Percentiles rank a stretch among this genome's conserved stretches.
These are phyloP conservation scores for Loxodes magnus DNA, from an alignment of 73 alveolate genomes.

Conservation along the genomic window DNA sequence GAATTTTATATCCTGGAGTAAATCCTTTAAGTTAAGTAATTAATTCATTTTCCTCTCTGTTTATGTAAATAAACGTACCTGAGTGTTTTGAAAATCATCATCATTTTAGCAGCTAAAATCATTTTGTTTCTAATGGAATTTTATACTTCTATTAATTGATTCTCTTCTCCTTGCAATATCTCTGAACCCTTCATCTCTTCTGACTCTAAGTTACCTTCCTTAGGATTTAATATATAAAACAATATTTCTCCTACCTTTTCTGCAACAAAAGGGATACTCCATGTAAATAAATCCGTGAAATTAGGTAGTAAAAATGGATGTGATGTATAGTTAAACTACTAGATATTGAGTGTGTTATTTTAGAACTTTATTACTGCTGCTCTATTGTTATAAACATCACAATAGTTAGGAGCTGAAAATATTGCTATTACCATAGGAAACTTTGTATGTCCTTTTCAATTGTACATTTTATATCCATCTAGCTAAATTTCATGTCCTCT, in stretches of 20 bases:
- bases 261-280: slow-evolving; percentile 70
- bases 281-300: slow-evolving; percentile 53
- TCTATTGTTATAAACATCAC: slow-evolving; percentile 62
- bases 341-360: slow-evolving; percentile 49
- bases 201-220: slow-evolving; percentile 40
- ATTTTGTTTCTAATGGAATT: slow-evolving; percentile 43
- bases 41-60: too few relatives aligned
- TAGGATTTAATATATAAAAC: slow-evolving; percentile 32
- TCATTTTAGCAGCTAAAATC: slow-evolving; percentile 47
- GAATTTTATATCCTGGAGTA: too few relatives aligned
- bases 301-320: slow-evolving; percentile 77
- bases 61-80: too few relatives aligned
- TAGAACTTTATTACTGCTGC: slow-evolving; percentile 62
- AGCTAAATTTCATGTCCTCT: slow-evolving; percentile 82
- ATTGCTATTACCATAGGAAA: slow-evolving; percentile 72
- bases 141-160: slow-evolving; percentile 13
- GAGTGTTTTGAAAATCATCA: slow-evolving; percentile 31
- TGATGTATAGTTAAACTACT: slow-evolving; percentile 57
- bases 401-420: slow-evolving; percentile 77
- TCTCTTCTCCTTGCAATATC: slow-evolving; percentile 27
- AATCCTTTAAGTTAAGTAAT: too few relatives aligned
- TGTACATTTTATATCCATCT: slow-evolving; percentile 52
- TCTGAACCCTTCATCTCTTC: slow-evolving; percentile 27
- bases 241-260: slow-evolving; percentile 66
- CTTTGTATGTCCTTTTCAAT: slow-evolving; percentile 61